Evolutionary conservation across 2,329 filamentous ascomycete genomes (phyloP).

Genomic region (Fulvia fulva): DNA sequence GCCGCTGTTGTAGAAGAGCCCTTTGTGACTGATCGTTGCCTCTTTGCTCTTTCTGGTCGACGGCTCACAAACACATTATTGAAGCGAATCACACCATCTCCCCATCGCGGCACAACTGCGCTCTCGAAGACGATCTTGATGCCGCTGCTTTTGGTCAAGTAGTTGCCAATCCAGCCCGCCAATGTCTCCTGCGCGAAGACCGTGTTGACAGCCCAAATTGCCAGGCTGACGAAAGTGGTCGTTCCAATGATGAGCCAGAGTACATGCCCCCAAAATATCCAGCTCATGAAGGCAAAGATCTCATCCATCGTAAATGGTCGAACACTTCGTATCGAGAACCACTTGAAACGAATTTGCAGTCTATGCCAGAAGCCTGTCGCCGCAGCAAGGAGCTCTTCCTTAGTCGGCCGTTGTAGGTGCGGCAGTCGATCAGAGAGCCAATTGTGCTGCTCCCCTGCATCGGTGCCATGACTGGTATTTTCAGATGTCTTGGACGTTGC

Average conservation of each 20-base stretch:
- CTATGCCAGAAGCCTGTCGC: constrained; percentile 91
- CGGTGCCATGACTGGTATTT: constrained; percentile 11
- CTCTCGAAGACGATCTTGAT: constrained; percentile 95
- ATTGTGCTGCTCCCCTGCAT: constrained; percentile 19
- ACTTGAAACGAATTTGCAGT: constrained; percentile 89
- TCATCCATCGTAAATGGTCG: constrained; percentile 94
- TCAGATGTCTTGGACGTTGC: constrained; percentile 20
- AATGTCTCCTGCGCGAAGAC: constrained; percentile 96
- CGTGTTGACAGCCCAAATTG: constrained; percentile 87
- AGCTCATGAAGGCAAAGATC: constrained; percentile 91
- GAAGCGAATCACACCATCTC: constrained; percentile 90
- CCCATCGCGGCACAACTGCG: constrained; percentile 95
- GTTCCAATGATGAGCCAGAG: constrained; percentile 96
- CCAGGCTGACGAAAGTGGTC: constrained; percentile 90
- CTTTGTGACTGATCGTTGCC: constrained; percentile 65
- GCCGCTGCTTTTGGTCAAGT: constrained; percentile 88
- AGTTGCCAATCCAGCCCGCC: constrained; percentile 89
- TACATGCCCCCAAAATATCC: constrained; percentile 89
- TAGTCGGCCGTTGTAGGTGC: constrained; percentile 75
- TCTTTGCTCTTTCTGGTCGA: constrained; percentile 67
- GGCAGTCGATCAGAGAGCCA: constrained; percentile 57
- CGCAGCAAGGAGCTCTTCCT: constrained; percentile 86
- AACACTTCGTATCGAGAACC: constrained; percentile 91
- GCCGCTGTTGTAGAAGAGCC: constrained; percentile 82
- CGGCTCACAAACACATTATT: constrained; percentile 94